Evolutionary conservation across 352 stramenopile genomes (phyloP).

Genomic region (Pythium plurisporium): DNA sequence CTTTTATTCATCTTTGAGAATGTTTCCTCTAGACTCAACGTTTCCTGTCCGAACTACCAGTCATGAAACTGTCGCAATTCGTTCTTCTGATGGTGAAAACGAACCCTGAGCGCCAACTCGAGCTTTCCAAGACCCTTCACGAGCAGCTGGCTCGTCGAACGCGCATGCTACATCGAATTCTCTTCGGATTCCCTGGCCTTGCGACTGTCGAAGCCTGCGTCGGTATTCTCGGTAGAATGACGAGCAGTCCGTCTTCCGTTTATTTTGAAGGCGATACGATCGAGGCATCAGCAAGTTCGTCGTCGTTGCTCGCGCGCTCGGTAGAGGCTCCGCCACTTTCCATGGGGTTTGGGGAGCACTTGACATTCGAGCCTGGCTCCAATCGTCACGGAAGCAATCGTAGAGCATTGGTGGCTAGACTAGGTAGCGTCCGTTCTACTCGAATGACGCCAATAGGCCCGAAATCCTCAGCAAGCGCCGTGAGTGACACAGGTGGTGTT

Average conservation of each 20-base stretch:
- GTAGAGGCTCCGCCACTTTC: conserved; percentile 19
- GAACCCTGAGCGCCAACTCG: conserved; percentile 57
- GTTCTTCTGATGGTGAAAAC: conserved; percentile 60
- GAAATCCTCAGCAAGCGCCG: conserved; percentile 2
- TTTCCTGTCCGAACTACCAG: conserved; percentile 65
- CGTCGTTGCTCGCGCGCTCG: conserved; percentile 1
- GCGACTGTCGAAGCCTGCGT: conserved; percentile 70
- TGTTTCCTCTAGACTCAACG: conserved; percentile 35
- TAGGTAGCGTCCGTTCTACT: conserved; percentile 12
- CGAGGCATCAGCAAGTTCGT: conserved; percentile 1
- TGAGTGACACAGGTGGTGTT: conserved; percentile 10
- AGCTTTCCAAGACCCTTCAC: conserved; percentile 59
- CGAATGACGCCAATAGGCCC: conserved; percentile 25
- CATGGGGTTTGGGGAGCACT: conserved; percentile 21
- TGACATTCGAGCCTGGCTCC: conserved; percentile 10
- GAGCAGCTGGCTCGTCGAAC: conserved; percentile 69
- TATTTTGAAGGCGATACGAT: conserved; percentile 43
- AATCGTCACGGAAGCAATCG: conserved; percentile 4
- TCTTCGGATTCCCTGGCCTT: conserved; percentile 71
- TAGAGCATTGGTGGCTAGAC: conserved; percentile 3
- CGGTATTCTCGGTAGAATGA: conserved; percentile 72
- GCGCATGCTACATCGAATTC: conserved; percentile 70
- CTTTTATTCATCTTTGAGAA: neutral
- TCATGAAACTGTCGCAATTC: conserved; percentile 78
- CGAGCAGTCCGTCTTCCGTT: conserved; percentile 55